phyloP scores from a whole-genome alignment of 2,329 filamentous ascomycete genomes.

The Neofusicoccum parvum region DNA sequence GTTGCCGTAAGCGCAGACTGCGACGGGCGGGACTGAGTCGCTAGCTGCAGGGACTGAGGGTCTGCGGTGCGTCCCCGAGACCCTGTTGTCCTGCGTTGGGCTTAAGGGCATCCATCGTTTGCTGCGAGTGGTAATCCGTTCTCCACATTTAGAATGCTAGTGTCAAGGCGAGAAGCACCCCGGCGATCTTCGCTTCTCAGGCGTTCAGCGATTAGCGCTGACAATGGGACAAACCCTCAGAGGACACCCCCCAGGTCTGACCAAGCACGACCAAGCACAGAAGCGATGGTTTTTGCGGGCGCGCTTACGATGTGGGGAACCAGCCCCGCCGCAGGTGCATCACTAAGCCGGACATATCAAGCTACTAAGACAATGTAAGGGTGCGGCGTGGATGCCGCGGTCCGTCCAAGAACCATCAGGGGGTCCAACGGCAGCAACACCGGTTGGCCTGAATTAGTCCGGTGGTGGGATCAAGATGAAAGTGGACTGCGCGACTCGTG shows the following conservation, averaged over 20 bases:
- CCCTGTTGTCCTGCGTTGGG: neutral
- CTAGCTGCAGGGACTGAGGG: neutral
- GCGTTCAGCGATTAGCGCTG: neutral
- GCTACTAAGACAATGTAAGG: too few relatives aligned
- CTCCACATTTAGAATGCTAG: neutral
- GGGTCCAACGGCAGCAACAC: neutral
- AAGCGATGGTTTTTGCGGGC: neutral
- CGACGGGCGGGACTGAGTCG: neutral
- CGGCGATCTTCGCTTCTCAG: neutral
- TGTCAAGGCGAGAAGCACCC: neutral
- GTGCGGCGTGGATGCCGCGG: neutral
- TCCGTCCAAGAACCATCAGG: neutral
- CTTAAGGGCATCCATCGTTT: too few relatives aligned
- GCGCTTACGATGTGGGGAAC: constrained; percentile 2
- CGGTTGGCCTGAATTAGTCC: neutral
- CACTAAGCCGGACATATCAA: neutral
- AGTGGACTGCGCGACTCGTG: neutral
- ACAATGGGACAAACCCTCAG: neutral
- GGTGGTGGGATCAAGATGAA: neutral
- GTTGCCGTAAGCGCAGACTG: neutral
- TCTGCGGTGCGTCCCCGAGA: too few relatives aligned
- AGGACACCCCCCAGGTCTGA: neutral
- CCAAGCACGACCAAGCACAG: neutral
- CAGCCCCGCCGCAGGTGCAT: neutral
- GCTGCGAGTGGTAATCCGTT: neutral